phyloP scores from a whole-genome alignment of 2,329 filamentous ascomycete species.

The Diplodia corticola region DNA sequence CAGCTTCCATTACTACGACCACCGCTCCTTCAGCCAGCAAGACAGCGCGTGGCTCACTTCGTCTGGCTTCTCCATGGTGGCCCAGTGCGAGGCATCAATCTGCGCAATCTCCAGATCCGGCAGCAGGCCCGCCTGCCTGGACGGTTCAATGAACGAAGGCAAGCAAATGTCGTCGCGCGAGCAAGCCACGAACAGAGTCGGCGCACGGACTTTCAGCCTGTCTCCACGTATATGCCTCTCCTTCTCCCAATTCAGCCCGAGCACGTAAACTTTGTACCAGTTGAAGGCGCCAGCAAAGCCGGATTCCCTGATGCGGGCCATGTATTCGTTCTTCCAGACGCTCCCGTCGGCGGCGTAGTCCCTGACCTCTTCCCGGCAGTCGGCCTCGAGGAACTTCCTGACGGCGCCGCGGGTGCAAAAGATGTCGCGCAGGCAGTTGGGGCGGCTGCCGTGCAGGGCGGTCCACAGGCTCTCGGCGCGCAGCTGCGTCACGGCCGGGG shows the following conservation, averaged over 20 bases:
- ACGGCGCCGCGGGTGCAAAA: constrained; percentile 42
- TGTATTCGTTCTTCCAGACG: constrained; percentile 37
- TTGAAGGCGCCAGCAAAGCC: constrained; percentile 41
- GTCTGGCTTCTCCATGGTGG: constrained; percentile 37
- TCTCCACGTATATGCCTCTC: constrained; percentile 32
- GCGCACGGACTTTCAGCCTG: constrained; percentile 36
- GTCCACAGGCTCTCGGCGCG: constrained; percentile 44
- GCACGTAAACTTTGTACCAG: constrained; percentile 39
- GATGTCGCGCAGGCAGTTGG: constrained; percentile 38
- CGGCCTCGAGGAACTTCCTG: constrained; percentile 31
- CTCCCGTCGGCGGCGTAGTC: constrained; percentile 36
- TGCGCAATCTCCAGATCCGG: constrained; percentile 36
- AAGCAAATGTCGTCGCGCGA: constrained; percentile 39
- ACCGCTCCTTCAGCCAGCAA: constrained; percentile 1
- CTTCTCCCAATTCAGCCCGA: constrained; percentile 32
- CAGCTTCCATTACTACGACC: background rate
- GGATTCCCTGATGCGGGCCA: constrained; percentile 36
- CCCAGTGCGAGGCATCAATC: constrained; percentile 42
- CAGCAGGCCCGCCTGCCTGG: constrained; percentile 33
- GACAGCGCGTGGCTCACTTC: constrained; percentile 29
- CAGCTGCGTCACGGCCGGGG: constrained; percentile 38
- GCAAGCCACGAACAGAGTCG: constrained; percentile 39
- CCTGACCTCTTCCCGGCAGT: constrained; percentile 28
- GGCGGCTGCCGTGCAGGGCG: constrained; percentile 36
- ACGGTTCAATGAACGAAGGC: constrained; percentile 33